A percentile compares a stretch with the other conserved stretches of the same genome.
These are phyloP conservation scores for Silene vulgaris DNA, from an alignment of 179 eudicot species.

Conservation along the genomic window DNA sequence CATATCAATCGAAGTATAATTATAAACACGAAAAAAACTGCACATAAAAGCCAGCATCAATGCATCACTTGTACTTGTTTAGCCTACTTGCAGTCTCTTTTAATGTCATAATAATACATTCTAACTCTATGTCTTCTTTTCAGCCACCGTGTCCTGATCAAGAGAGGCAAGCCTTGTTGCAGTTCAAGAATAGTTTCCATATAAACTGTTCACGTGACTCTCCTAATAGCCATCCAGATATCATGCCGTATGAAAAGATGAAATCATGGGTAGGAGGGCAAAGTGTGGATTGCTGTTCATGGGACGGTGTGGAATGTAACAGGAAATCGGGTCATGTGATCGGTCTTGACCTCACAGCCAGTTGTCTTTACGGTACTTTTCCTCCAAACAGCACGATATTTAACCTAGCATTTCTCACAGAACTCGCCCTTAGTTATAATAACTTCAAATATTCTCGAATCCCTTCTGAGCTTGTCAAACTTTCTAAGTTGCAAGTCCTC, in stretches of 20 bases:
- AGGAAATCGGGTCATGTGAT: constrained; percentile 1
- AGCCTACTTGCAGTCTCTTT: not conserved
- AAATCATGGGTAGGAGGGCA: constrained; percentile 1
- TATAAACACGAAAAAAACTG: no score
- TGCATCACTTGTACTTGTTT: constrained; percentile 4
- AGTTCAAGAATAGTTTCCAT: not conserved
- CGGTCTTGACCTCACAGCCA: constrained; percentile 4
- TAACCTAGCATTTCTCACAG: constrained; percentile 20
- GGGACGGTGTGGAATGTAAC: not conserved
- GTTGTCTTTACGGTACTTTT: constrained; percentile 14
- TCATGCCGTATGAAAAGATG: not conserved
- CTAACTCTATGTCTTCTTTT: not conserved
- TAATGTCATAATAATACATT: not conserved
- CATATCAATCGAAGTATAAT: not conserved
- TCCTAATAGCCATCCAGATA: not conserved
- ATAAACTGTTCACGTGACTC: not conserved
- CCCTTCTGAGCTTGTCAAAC: constrained; percentile 22
- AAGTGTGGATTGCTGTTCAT: not conserved
- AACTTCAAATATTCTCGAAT: constrained; percentile 24
- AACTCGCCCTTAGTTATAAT: constrained; percentile 22
- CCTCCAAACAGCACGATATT: constrained; percentile 24
- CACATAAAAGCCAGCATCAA: not conserved
- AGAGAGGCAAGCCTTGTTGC: not conserved
- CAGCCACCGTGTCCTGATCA: not conserved
- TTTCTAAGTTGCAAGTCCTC: constrained; percentile 23